Conservation (phyloP, 495 filamentous ascomycete species). For the Daldinia caldariorum region DNA sequence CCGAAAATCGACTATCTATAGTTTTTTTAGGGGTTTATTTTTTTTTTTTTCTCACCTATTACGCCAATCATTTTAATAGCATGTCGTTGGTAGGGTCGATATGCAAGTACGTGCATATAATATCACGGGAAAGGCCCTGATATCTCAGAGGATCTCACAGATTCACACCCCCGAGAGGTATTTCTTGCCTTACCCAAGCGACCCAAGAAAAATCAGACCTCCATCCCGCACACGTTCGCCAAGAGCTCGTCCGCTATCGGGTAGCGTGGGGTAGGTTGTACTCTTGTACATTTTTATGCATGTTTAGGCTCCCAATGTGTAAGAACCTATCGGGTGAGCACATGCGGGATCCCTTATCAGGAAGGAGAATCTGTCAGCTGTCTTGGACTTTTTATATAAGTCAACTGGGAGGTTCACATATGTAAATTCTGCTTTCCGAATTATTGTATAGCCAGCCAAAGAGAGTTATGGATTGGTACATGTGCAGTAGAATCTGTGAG, state of each 20-base stretch:
- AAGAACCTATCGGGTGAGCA: background rate
- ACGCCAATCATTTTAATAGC: constrained; percentile 1
- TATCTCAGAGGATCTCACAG: constrained; percentile 4
- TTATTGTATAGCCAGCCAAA: background rate
- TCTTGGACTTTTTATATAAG: background rate
- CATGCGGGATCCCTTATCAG: constrained; percentile 20
- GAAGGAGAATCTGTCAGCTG: constrained; percentile 13
- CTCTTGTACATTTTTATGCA: background rate
- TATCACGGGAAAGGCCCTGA: background rate
- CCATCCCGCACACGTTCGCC: constrained; percentile 33
- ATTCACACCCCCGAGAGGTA: background rate
- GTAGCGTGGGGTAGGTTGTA: constrained; percentile 35
- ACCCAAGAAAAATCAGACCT: constrained; percentile 13
- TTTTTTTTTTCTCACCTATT: background rate
- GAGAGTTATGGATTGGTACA: background rate
- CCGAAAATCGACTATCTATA: background rate
- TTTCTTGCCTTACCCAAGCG: constrained; percentile 27
- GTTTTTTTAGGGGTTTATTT: no score
- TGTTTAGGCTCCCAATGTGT: background rate
- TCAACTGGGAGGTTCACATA: background rate
- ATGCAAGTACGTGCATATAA: constrained; percentile 4
- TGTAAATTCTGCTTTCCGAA: background rate
- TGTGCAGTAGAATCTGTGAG: background rate
- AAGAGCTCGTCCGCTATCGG: constrained; percentile 40
- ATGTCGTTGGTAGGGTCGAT: background rate